Conservation (phyloP, 352 stramenopile genomes). For the Phytophthora constricta region DNA sequence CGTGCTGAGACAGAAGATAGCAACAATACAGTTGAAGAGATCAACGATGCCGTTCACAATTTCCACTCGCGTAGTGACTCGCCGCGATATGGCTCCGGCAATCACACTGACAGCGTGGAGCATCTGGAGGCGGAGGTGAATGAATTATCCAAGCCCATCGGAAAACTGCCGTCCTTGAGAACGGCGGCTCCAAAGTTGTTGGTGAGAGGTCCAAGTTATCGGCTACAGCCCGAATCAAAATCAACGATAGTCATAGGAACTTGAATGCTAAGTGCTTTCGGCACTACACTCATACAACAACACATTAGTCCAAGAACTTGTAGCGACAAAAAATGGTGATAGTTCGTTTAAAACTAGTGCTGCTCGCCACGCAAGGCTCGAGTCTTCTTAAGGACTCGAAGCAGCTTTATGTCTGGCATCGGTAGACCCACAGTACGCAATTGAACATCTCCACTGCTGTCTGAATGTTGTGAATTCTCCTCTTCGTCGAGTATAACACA, state of each 20-base stretch:
- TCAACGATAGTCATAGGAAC: no score
- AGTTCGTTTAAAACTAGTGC: neutral
- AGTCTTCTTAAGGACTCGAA: conserved; percentile 3
- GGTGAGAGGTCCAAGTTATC: conserved; percentile 1
- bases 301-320: no score
- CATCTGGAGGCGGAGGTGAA: conserved; percentile 23
- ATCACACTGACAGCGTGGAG: conserved; percentile 24
- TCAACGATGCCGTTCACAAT: conserved; percentile 13
- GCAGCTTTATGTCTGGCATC: conserved; percentile 4
- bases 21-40: no score
- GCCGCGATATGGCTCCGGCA: neutral
- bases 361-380: neutral
- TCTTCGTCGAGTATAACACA: neutral
- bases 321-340: neutral
- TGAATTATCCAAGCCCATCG: conserved; percentile 12
- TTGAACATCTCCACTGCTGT: neutral
- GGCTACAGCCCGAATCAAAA: neutral
- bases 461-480: neutral
- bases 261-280: no score
- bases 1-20: conserved; percentile 8
- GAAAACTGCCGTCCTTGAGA: neutral
- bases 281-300: no score
- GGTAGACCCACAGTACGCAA: neutral
- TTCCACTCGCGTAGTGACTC: conserved; percentile 20
- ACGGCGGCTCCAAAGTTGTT: neutral